Conservation (phyloP, 2,329 filamentous ascomycete genomes). For the Orbilia ellipsospora region DNA sequence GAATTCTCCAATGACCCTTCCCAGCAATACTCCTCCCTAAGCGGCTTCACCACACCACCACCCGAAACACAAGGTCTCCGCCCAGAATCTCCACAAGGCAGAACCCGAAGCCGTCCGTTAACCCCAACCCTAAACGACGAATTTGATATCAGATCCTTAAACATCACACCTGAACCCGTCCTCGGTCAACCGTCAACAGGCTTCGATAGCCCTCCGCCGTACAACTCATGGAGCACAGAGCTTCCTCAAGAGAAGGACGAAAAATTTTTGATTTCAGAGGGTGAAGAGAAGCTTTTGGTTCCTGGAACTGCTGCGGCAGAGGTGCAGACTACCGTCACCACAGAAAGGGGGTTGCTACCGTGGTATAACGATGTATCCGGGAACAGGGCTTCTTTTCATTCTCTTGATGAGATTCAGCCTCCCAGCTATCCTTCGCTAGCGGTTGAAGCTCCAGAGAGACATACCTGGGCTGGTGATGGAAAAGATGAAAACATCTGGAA, state of each 20-base stretch:
- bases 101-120: slow-evolving; percentile 28
- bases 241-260: slow-evolving; percentile 9
- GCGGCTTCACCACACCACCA: slow-evolving; percentile 8
- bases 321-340: neutral
- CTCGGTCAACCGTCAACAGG: slow-evolving; percentile 28
- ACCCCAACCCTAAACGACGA: slow-evolving; percentile 34
- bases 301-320: neutral
- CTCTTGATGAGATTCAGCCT: slow-evolving; percentile 44
- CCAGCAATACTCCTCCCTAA: slow-evolving; percentile 14
- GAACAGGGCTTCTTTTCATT: slow-evolving; percentile 38
- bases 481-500: slow-evolving; percentile 51
- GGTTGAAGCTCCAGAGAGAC: slow-evolving; percentile 37
- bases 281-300: slow-evolving; percentile 10
- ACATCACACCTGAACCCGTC: slow-evolving; percentile 39
- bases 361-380: slow-evolving; percentile 47
- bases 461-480: slow-evolving; percentile 48
- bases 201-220: slow-evolving; percentile 48
- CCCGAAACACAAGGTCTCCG: slow-evolving; percentile 38
- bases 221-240: slow-evolving; percentile 38
- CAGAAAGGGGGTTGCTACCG: slow-evolving; percentile 23
- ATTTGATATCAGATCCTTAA: slow-evolving; percentile 44
- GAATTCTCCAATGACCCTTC: slow-evolving; percentile 35
- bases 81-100: slow-evolving; percentile 41
- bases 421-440: slow-evolving; percentile 46
- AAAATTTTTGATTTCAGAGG: slow-evolving; percentile 15